These are phyloP conservation scores for Gossypioides kirkii DNA, from an alignment of 345 rosid species.

Conservation along the genomic window DNA sequence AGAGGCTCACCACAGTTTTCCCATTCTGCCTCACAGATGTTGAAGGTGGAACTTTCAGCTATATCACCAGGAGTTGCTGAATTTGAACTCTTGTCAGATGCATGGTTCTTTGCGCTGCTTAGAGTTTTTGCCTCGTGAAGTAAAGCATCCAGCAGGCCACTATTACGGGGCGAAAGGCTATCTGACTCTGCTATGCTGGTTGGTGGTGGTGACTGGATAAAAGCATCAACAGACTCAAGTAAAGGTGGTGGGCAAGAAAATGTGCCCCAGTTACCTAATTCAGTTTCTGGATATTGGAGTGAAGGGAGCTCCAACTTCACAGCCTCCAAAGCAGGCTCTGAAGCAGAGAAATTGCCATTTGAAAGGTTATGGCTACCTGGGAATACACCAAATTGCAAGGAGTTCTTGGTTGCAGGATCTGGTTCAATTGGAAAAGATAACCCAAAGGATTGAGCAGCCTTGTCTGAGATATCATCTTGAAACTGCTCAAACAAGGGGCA, in stretches of 20 bases:
- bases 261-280: constrained; percentile 69
- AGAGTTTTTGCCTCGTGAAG: constrained; percentile 69
- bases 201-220: constrained; percentile 79
- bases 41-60: constrained; percentile 44
- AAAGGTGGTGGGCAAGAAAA: constrained; percentile 59
- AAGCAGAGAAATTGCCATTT: constrained; percentile 86
- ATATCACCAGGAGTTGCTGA: constrained; percentile 60
- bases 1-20: constrained; percentile 52
- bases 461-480: constrained; percentile 39
- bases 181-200: constrained; percentile 43
- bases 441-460: constrained; percentile 43
- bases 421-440: constrained; percentile 50
- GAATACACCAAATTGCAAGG: constrained; percentile 47
- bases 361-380: constrained; percentile 73
- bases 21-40: constrained; percentile 53
- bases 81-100: constrained; percentile 57
- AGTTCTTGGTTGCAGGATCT: constrained; percentile 42
- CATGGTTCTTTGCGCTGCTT: constrained; percentile 58
- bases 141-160: constrained; percentile 92
- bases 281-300: constrained; percentile 93
- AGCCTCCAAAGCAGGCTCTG: constrained; percentile 63
- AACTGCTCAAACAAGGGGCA: constrained; percentile 41
- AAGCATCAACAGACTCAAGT: constrained; percentile 72
- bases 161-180: constrained; percentile 62
- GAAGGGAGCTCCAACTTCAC: constrained; percentile 99